Base-by-base conservation (phyloP, 2,329 filamentous ascomycete genomes). In the Xylaria sp. region DNA sequence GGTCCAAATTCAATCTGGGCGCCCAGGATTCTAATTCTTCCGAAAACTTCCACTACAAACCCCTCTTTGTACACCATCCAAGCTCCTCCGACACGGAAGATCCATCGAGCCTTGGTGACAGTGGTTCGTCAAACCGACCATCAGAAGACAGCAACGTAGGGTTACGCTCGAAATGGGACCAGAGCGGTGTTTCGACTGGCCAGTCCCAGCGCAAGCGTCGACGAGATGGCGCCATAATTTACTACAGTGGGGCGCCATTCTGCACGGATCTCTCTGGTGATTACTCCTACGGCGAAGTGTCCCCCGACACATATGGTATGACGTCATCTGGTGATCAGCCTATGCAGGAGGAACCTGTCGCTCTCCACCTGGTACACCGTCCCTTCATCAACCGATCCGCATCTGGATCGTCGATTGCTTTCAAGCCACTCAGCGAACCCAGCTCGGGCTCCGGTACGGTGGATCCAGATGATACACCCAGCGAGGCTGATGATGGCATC, bases 191-290 rank as follows among this genome's bases (percentile, higher is more conserved):
- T 20, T 77, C 74, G 28, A 65, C 61, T 69, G 82, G 82, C 71
- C 87, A 77, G 71, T 83, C 79, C 65, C 81, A 75, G 78, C 84
- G 75, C 74, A 88, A 86, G 77, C 86, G 86, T 31, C 85, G 83
- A 0, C 85, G 89, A 13, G 89, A 92, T 67, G 93, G 93, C 9
- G 89, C 92, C 0, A 91, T 97, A 72, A 93, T 95, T 20, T 97
- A 94, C 76, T 97, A 95, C 77, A 93, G 87, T 68, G 92, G 91
- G 31, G 91, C 91, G 1, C 88, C 88, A 0, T 97, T 96, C 77
- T 96, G 90, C 77, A 94, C 90, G 1, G 93, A 97, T 77, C 80
- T 96, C 3, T 92, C 90, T 17, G 90, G 90, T 1, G 91, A 94
- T 73, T 82, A 82, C 11, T 84, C 83, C 73, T 82, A 82, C 11